Percentiles rank a stretch among this genome's conserved stretches.
Conservation (phyloP, 1,284 basidiomycete genomes). For the Trametes hirsuta region DNA sequence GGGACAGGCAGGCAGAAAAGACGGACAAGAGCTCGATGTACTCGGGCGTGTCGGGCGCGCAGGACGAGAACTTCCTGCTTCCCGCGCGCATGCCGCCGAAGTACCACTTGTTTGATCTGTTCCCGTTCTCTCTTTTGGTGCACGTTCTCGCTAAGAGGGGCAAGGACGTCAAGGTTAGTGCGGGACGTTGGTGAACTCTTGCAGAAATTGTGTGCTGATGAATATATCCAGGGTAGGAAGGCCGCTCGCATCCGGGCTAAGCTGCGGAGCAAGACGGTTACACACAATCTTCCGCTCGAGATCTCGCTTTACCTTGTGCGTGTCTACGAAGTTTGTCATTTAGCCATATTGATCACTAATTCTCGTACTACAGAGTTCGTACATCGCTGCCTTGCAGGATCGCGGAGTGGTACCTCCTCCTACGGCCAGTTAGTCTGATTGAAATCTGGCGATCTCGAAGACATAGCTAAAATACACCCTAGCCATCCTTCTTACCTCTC, state of each 20-base stretch:
- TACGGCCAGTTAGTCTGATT: constrained; percentile 55
- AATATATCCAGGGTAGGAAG: constrained; percentile 45
- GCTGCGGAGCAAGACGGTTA: constrained; percentile 47
- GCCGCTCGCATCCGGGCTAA: constrained; percentile 56
- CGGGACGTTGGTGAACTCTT: too few species aligned
- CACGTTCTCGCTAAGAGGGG: constrained; percentile 48
- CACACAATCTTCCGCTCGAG: constrained; percentile 75
- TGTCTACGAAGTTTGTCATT: not conserved
- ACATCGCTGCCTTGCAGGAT: constrained; percentile 61
- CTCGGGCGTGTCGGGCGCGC: constrained; percentile 19
- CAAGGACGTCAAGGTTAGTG: constrained; percentile 47
- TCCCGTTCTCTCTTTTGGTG: constrained; percentile 70
- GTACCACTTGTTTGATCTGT: constrained; percentile 66
- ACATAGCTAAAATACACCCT: not conserved
- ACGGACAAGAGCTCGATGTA: constrained; percentile 21
- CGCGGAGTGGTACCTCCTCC: constrained; percentile 67
- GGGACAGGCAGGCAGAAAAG: constrained; percentile 21
- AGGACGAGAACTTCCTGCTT: constrained; percentile 49
- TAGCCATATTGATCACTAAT: not conserved
- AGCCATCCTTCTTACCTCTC: constrained; percentile 56
- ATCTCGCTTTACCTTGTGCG: constrained; percentile 73
- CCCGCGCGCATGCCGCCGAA: constrained; percentile 66
- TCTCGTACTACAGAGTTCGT: constrained; percentile 55
- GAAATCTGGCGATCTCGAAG: not conserved
- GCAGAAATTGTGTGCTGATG: not conserved